These are phyloP conservation scores for Leccinum proliferum DNA, from an alignment of 1,284 basidiomycete species.

Conservation along the genomic window DNA sequence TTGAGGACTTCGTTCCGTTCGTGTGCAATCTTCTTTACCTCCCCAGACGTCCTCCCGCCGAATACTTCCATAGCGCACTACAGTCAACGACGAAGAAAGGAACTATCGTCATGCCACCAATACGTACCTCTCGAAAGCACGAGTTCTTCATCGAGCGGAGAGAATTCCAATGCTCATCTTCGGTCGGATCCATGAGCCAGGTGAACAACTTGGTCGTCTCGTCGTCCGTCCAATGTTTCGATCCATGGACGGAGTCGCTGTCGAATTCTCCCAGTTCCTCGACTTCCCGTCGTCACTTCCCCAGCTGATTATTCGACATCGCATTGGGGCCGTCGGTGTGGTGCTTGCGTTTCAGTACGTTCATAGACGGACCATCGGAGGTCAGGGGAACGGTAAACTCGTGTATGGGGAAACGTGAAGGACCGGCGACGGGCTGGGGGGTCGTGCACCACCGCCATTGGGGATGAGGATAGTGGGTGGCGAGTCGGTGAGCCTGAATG, in stretches of 20 bases:
- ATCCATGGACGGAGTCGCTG: slow-evolving; percentile 49
- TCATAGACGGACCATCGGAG: slow-evolving; percentile 21
- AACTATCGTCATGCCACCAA: background rate
- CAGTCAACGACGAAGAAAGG: background rate
- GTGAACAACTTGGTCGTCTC: slow-evolving; percentile 68
- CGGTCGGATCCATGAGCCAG: slow-evolving; percentile 65
- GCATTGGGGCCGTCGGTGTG: slow-evolving; percentile 36
- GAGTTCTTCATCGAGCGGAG: slow-evolving; percentile 73
- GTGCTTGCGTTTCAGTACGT: slow-evolving; percentile 42
- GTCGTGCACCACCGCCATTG: slow-evolving; percentile 19
- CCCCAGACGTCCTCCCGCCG: slow-evolving; percentile 43
- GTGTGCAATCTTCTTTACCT: no score
- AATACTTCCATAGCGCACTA: slow-evolving; percentile 67
- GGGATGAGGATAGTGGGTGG: slow-evolving; percentile 30
- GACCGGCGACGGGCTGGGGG: slow-evolving; percentile 13
- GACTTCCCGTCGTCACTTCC: slow-evolving; percentile 46
- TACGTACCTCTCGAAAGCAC: slow-evolving; percentile 64
- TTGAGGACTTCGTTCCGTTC: no score
- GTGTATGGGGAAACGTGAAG: slow-evolving; percentile 30
- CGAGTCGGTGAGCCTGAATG: slow-evolving; percentile 29
- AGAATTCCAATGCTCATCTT: slow-evolving; percentile 69
- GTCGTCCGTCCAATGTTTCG: slow-evolving; percentile 77
- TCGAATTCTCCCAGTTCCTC: slow-evolving; percentile 45
- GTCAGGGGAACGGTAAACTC: slow-evolving; percentile 29
- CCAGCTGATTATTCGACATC: slow-evolving; percentile 30